Evolutionary conservation across 2,329 filamentous ascomycete genomes (phyloP), one percentile per base, ranked within the genome.

Genomic region (Chalaropsis thielavioides): DNA sequence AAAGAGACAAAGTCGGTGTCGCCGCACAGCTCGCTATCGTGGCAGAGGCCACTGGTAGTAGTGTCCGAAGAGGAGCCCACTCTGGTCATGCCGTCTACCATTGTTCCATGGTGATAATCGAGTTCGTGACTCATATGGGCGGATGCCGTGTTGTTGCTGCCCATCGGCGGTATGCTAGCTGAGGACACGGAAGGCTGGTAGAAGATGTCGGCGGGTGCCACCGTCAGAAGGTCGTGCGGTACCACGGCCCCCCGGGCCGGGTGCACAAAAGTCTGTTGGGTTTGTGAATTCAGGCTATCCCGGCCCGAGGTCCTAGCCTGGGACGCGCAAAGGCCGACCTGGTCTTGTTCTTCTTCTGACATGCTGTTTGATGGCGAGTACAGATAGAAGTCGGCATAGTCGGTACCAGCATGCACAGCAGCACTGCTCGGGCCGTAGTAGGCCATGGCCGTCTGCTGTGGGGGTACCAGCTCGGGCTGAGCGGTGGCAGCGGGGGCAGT

Each of bases 301-400:
- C 31, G 15, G 5, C 13, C 17, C 3, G 24, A 31, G 17, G 27
- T 3, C 24, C 7, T 31, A 31, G 24, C 13, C 24, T 19, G 27
- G 2, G 17, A 24, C 3, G 13, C 31, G 31, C 17, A 10, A 2
- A n/a, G 1, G 19, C 31, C 2, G 15, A 0, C 15, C n/a, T 38
- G 35, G 1, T 65, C 24, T n/a, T n/a, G n/a, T 19, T 83, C 80
- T 66, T 81, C 80, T 65, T 81, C 79, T 15, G 79, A 74, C 70
- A 76, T 76, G 67, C 73, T 75, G 19, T 79, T 77, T 24, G 73
- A 72, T 2, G 81, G 80, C 61, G 80, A 83, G 74, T 77, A 83
- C 17, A 83, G 76, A 70, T 77, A 79, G 74, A 83, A 83, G 74
- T 83, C 81, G 69, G 76, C 73, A 69, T 83, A 83, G 72, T 79